These are phyloP conservation scores for Proteromonas lacertae DNA, from an alignment of 352 stramenopile genomes.

Conservation along the genomic window DNA sequence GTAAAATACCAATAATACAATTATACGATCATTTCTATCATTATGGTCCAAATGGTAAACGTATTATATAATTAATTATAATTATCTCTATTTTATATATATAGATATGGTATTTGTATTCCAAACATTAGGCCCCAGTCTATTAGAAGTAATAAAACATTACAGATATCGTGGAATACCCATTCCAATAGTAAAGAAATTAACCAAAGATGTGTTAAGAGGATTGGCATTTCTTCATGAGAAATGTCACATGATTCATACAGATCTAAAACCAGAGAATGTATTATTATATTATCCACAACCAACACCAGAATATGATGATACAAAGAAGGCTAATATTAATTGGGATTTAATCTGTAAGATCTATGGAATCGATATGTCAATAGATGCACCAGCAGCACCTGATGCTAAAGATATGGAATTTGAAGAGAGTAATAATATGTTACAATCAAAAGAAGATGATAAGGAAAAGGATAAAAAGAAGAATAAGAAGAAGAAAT, in stretches of 20 bases:
- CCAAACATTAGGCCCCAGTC: conserved; percentile 87
- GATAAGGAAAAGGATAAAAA: conserved; percentile 49
- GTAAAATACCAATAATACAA: conserved; percentile 19
- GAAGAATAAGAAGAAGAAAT: conserved; percentile 42
- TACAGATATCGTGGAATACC: conserved; percentile 92
- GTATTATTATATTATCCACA: conserved; percentile 35
- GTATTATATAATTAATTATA: conserved; percentile 17
- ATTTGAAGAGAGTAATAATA: background rate
- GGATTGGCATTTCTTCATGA: conserved; percentile 82
- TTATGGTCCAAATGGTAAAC: conserved; percentile 60
- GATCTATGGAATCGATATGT: conserved; percentile 4
- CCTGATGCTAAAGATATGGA: background rate
- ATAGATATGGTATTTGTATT: conserved; percentile 98
- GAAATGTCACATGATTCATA: conserved; percentile 95
- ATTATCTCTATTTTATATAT: conserved; percentile 5
- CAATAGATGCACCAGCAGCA: background rate
- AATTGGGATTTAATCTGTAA: background rate
- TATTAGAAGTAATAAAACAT: conserved; percentile 91
- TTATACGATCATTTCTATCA: conserved; percentile 80
- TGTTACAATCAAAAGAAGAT: conserved; percentile 14
- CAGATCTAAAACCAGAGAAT: conserved; percentile 97
- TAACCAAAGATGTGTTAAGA: conserved; percentile 66
- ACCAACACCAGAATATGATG: background rate
- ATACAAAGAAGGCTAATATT: too few relatives aligned
- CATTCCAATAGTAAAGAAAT: conserved; percentile 58